Percentiles rank a stretch among this genome's conserved stretches.
phyloP scores from a whole-genome alignment of 768 basidiomycete species.

The Auricularia heimuer region DNA sequence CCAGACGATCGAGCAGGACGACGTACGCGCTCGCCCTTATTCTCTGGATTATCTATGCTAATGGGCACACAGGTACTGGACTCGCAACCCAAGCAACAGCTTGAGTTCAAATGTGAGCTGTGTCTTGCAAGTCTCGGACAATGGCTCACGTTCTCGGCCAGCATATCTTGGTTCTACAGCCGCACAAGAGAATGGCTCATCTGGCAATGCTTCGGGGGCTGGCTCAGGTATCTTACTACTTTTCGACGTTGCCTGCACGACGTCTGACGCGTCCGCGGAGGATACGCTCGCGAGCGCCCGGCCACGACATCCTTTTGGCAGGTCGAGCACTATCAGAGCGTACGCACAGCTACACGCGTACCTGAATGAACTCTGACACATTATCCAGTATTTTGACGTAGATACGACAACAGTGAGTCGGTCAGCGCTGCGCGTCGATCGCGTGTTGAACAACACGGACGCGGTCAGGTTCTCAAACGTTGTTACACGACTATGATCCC shows the following conservation, averaged over 20 bases:
- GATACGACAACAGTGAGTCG: conserved; percentile 60
- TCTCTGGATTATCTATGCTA: background rate
- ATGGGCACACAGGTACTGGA: conserved; percentile 19
- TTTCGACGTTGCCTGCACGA: background rate
- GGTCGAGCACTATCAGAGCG: conserved; percentile 68
- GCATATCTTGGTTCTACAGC: conserved; percentile 8
- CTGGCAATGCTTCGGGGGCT: conserved; percentile 35
- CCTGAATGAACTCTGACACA: background rate
- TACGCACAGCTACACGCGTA: background rate
- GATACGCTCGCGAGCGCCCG: conserved; percentile 51
- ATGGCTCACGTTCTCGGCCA: conserved; percentile 8
- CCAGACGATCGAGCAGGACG: conserved; percentile 61
- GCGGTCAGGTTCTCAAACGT: conserved; percentile 54
- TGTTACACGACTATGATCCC: conserved; percentile 76
- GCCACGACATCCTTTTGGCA: conserved; percentile 59
- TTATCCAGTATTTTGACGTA: conserved; percentile 63
- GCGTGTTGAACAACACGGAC: background rate
- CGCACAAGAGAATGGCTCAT: conserved; percentile 3
- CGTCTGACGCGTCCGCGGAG: conserved; percentile 24
- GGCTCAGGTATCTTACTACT: conserved; percentile 35
- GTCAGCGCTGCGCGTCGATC: conserved; percentile 4
- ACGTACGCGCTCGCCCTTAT: conserved; percentile 28
- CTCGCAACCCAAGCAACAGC: conserved; percentile 48
- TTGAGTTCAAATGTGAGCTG: conserved; percentile 60
- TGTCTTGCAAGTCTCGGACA: conserved; percentile 1